These are phyloP conservation scores for Panicum miliaceum DNA, from an alignment of 176 grass and related monocot genomes.

Conservation along the genomic window DNA sequence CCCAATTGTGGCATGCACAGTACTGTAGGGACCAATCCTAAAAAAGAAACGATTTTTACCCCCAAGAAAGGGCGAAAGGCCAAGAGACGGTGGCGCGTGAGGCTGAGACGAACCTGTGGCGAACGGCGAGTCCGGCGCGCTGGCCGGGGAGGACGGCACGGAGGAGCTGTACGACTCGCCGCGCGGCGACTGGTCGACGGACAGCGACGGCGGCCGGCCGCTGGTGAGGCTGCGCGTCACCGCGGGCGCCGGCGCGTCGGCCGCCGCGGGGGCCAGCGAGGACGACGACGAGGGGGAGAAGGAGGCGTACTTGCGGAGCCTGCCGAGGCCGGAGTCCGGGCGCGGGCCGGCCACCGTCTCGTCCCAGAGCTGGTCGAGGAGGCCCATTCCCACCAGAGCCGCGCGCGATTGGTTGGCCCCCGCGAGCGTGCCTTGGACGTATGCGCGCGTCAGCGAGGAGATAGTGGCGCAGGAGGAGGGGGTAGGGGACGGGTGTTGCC, in stretches of 20 bases:
- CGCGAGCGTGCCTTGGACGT: neutral
- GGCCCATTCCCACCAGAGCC: slow-evolving; percentile 44
- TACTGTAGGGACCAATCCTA: neutral
- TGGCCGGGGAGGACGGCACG: slow-evolving; percentile 61
- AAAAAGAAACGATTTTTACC: neutral
- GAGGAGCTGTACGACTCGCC: slow-evolving; percentile 51
- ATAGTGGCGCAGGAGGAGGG: neutral
- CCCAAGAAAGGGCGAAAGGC: neutral
- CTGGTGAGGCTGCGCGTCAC: slow-evolving; percentile 73
- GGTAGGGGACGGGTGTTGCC: neutral
- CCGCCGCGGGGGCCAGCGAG: slow-evolving; percentile 25
- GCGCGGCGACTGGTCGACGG: slow-evolving; percentile 34
- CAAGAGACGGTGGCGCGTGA: neutral
- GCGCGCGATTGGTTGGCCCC: neutral
- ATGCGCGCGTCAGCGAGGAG: neutral
- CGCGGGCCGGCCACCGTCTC: slow-evolving; percentile 84
- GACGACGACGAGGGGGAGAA: slow-evolving; percentile 60
- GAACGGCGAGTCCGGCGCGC: slow-evolving; percentile 57
- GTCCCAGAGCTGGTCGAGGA: slow-evolving; percentile 93
- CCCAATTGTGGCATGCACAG: neutral
- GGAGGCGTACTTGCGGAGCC: slow-evolving; percentile 72
- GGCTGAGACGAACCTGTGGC: slow-evolving; percentile 27
- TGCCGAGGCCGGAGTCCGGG: slow-evolving; percentile 77
- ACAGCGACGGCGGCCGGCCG: slow-evolving; percentile 44
- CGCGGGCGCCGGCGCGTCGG: neutral